Conservation (phyloP, 306 rosid genomes). For the Acacia confusa region DNA sequence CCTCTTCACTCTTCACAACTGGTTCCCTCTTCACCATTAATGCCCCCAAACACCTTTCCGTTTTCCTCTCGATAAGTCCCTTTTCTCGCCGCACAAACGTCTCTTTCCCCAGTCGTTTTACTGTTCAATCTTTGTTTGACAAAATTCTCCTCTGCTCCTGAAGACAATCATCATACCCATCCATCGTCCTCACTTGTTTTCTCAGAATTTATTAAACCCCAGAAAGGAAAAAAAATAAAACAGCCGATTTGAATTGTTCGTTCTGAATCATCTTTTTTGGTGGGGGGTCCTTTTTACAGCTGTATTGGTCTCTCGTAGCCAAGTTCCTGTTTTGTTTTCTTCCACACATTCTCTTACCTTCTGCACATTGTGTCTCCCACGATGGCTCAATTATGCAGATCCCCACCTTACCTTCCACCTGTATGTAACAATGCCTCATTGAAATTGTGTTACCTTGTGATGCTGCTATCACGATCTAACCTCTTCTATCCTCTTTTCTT, state of each 20-base stretch:
- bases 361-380: slow-evolving; percentile 58
- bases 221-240: neutral
- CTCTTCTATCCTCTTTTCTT: neutral
- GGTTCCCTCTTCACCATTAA: slow-evolving; percentile 17
- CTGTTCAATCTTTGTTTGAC: neutral
- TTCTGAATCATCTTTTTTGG: slow-evolving; percentile 30
- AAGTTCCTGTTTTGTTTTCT: slow-evolving; percentile 40
- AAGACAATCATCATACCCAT: neutral
- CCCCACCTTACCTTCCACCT: slow-evolving; percentile 36
- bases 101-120: neutral
- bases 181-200: neutral
- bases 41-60: neutral
- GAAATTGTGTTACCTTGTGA: slow-evolving; percentile 29
- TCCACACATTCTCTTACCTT: slow-evolving; percentile 50
- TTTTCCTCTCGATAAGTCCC: neutral
- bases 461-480: neutral
- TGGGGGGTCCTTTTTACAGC: slow-evolving; percentile 61
- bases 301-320: slow-evolving; percentile 44
- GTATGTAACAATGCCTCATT: slow-evolving; percentile 40
- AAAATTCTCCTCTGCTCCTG: no score
- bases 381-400: slow-evolving; percentile 57
- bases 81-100: slow-evolving; percentile 1
- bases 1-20: neutral
- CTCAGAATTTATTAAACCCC: neutral
- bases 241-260: neutral